A percentile compares a stretch with the other conserved stretches of the same genome.
These are phyloP conservation scores for Thraustochytrium sp. DNA, from an alignment of 352 stramenopile species.

Conservation along the genomic window DNA sequence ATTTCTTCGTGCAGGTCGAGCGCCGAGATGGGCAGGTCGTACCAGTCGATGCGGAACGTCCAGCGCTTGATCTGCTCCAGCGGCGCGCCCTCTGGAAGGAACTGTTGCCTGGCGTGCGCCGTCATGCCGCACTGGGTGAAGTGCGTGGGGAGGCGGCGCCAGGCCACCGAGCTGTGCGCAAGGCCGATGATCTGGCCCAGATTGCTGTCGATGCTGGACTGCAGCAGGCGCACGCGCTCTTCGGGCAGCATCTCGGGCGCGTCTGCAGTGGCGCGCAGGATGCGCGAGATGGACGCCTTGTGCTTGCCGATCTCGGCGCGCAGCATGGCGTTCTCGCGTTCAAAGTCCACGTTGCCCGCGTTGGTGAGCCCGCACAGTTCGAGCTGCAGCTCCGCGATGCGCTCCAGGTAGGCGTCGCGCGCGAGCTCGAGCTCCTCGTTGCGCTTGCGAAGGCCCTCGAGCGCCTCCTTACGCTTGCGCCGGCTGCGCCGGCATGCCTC, in stretches of 20 bases:
- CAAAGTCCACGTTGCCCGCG: not conserved
- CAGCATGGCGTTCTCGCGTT: conserved; percentile 6
- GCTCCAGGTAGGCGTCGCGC: conserved; percentile 1
- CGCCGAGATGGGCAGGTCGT: not conserved
- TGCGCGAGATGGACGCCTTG: not conserved
- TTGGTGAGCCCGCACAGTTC: not conserved
- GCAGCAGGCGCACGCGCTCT: not conserved
- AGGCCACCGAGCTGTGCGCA: not conserved
- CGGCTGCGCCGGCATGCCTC: not conserved
- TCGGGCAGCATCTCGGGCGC: not conserved
- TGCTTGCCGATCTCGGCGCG: conserved; percentile 31
- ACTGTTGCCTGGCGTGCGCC: not conserved
- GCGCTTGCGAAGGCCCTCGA: conserved; percentile 1
- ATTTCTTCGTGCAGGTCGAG: not conserved
- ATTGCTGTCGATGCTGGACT: not conserved
- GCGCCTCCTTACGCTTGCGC: conserved; percentile 17
- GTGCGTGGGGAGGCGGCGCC: not conserved
- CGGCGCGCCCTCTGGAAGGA: not conserved
- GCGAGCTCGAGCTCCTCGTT: conserved; percentile 1
- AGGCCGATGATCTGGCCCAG: conserved; percentile 23
- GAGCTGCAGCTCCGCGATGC: conserved; percentile 27
- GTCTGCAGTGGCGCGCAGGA: not conserved
- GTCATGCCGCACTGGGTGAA: not conserved
- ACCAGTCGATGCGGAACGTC: not conserved
- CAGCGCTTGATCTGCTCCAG: not conserved